Base-by-base conservation (phyloP, 2,329 filamentous ascomycete genomes). In the Colletotrichum liriopes region DNA sequence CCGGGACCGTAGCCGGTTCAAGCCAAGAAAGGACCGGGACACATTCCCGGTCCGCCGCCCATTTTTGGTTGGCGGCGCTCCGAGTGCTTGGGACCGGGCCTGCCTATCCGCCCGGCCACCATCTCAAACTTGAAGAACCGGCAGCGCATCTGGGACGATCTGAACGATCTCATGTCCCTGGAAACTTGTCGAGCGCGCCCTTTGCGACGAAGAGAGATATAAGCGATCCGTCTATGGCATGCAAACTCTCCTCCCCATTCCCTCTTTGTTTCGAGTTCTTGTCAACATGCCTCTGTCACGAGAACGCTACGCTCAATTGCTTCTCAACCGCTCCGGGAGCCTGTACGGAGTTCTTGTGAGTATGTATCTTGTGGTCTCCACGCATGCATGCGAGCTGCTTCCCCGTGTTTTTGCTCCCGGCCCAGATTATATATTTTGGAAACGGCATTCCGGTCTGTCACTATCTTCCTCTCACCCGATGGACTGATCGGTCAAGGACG, bases 1-100 rank as follows among this genome's bases (percentile, higher is more conserved):
- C 69, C 65, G 65, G 69, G 18, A 72, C 43, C 29, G 56, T 62
- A 68, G 65, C 69, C 69, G 69, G 69, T 63, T 12, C 65, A n/a
- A 52, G n/a, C 49, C 9, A 16, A 32, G 26, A 39, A 26, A 23
- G 45, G 64, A 68, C 69, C 65, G 69, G 69, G 43, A 68, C 58
- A 14, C n/a, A 18, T 64, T 72, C 58, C 69, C 69, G 69, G 69
- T 54, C 47, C 26, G 39, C 64, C n/a, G 61, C 49, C 37, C 37
- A 29, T 12, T 54, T 14, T 47, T 26, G 49, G 59, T 18, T 62
- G 59, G 20, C 43, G 43, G 29, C 32, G 60, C 47, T n/a, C 35
- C 61, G 61, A 64, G 45, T 16, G n/a, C 37, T 54, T 32, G 60
- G 61, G 37, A 64, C 61, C 61, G 47, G 61, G 61, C 37, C 67